These are phyloP conservation scores for Torulaspora gathmanii DNA, from an alignment of 805 yeast genomes.

Conservation along the genomic window DNA sequence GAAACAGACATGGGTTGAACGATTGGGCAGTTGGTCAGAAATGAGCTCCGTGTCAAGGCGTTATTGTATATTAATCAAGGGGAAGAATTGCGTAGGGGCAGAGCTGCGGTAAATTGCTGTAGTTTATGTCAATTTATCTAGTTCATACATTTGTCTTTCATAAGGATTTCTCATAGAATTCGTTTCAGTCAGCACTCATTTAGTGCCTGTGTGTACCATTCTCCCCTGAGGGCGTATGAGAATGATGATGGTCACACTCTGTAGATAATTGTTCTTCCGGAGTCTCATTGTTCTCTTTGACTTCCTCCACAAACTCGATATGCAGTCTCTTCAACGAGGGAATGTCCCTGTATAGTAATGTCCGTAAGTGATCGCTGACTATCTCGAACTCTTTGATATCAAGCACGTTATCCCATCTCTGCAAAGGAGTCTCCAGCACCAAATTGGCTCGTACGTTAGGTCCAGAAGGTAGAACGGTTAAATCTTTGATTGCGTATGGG, in stretches of 20 bases:
- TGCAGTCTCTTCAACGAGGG: conserved; percentile 43
- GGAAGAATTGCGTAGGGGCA: background rate
- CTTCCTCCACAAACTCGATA: conserved; percentile 39
- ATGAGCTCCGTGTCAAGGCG: background rate
- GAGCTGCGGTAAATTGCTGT: background rate
- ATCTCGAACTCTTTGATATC: conserved; percentile 41
- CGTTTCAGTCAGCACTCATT: background rate
- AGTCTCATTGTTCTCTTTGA: conserved; percentile 23
- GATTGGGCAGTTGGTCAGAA: conserved; percentile 67
- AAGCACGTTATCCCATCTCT: conserved; percentile 43
- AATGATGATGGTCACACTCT: conserved; percentile 17
- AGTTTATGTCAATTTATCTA: background rate
- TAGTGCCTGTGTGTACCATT: conserved; percentile 23
- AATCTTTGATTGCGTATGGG: conserved; percentile 38
- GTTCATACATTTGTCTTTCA: background rate
- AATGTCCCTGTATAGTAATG: conserved; percentile 37
- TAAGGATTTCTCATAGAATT: background rate
- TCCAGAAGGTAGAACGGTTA: conserved; percentile 53
- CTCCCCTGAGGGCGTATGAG: conserved; percentile 20
- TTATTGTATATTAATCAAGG: conserved; percentile 4
- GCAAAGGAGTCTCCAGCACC: conserved; percentile 39
- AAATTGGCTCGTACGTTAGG: conserved; percentile 45
- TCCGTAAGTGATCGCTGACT: conserved; percentile 38
- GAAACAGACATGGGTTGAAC: conserved; percentile 85
- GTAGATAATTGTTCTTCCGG: background rate